Conservation (phyloP, 495 filamentous ascomycete species). For the Chlorociboria aeruginascens region DNA sequence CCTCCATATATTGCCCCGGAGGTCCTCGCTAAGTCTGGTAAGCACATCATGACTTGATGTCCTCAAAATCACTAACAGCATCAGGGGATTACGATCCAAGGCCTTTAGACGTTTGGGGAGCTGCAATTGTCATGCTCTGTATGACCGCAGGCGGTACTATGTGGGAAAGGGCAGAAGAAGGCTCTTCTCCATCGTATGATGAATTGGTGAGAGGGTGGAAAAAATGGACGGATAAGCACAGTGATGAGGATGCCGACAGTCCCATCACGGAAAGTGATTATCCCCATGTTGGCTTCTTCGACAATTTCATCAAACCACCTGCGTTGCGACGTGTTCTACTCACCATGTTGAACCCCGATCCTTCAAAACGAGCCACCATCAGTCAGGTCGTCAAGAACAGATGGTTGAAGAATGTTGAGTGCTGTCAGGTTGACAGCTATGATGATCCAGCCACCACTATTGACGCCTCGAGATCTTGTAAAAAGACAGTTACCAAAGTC, state of each 20-base stretch:
- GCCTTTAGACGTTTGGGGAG: slow-evolving; percentile 66
- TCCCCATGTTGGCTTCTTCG: slow-evolving; percentile 38
- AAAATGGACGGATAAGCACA: slow-evolving; percentile 40
- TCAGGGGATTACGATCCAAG: slow-evolving; percentile 59
- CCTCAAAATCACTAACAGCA: slow-evolving; percentile 5
- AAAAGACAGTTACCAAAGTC: slow-evolving; percentile 8
- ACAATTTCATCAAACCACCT: slow-evolving; percentile 23
- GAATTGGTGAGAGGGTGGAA: slow-evolving; percentile 51
- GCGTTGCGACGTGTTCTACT: slow-evolving; percentile 50
- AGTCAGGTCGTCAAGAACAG: slow-evolving; percentile 45
- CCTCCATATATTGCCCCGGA: slow-evolving; percentile 70
- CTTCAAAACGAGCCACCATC: slow-evolving; percentile 51
- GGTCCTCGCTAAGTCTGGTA: slow-evolving; percentile 49
- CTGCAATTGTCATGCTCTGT: slow-evolving; percentile 59
- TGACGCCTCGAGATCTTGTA: slow-evolving; percentile 28
- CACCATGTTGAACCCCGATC: slow-evolving; percentile 67
- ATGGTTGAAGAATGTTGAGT: slow-evolving; percentile 57
- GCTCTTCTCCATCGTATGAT: slow-evolving; percentile 36
- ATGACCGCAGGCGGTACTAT: slow-evolving; percentile 51
- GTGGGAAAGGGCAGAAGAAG: slow-evolving; percentile 46
- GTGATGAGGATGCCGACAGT: slow-evolving; percentile 24
- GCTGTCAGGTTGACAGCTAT: slow-evolving; percentile 53
- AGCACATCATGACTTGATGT: slow-evolving; percentile 1
- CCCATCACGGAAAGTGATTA: slow-evolving; percentile 35
- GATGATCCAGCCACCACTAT: slow-evolving; percentile 38